Percentiles rank a stretch among this genome's conserved stretches.
These are phyloP conservation scores for Prunus mume DNA, from an alignment of 306 rosid genomes.

Conservation along the genomic window DNA sequence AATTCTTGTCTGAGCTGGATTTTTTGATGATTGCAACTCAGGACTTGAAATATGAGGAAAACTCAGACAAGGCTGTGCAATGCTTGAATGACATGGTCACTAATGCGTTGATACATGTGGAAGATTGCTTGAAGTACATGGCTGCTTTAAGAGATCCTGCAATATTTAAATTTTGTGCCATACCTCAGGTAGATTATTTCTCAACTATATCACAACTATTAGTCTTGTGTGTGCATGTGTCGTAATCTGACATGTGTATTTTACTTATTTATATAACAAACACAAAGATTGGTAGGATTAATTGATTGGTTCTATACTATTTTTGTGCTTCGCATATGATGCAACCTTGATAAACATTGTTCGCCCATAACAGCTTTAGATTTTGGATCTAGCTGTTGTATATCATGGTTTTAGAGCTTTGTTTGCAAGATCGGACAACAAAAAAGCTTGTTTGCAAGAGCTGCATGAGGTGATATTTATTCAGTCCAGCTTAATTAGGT, in stretches of 20 bases:
- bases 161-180: conserved; percentile 89
- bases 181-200: conserved; percentile 78
- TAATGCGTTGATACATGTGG: conserved; percentile 70
- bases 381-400: not conserved
- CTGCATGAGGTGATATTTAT: not conserved
- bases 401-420: not conserved
- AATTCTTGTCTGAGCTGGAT: not conserved
- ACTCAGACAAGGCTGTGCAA: conserved; percentile 82
- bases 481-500: no score
- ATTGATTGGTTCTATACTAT: not conserved
- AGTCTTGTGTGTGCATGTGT: conserved; percentile 5
- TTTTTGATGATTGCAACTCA: conserved; percentile 29
- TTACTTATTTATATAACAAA: not conserved
- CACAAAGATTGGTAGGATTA: not conserved
- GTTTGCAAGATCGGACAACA: not conserved
- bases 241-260: not conserved
- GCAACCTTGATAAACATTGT: not conserved
- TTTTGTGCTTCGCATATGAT: not conserved
- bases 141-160: conserved; percentile 53
- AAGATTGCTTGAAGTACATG: conserved; percentile 83
- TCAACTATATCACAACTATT: conserved; percentile 12
- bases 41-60: conserved; percentile 81
- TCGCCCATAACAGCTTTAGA: no score
- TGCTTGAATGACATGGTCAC: conserved; percentile 97
- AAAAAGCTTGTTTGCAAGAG: not conserved